Conservation (phyloP, 306 rosid genomes). For the Luffa acutangula region DNA sequence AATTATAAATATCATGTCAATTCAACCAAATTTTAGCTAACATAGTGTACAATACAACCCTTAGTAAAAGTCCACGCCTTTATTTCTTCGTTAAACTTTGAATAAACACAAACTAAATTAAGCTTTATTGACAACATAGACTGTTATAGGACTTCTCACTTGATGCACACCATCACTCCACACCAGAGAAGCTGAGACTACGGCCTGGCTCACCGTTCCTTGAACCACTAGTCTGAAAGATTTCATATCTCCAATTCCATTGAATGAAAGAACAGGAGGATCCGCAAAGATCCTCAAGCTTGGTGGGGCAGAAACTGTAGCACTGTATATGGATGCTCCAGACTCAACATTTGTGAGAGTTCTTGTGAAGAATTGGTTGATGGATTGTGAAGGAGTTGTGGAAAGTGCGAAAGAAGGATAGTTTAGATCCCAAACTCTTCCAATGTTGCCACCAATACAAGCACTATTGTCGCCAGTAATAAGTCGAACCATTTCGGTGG, state of each 20-base stretch:
- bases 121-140: not conserved
- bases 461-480: too few relatives aligned
- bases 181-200: not conserved
- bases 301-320: not conserved
- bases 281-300: not conserved
- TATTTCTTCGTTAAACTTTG: too few relatives aligned
- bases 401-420: too few relatives aligned
- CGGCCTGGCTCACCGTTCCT: not conserved
- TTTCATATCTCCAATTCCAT: not conserved
- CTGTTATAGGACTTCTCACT: not conserved
- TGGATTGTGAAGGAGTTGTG: not conserved
- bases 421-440: too few relatives aligned
- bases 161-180: not conserved
- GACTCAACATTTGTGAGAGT: slow-evolving; percentile 27
- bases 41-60: too few relatives aligned
- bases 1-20: too few relatives aligned
- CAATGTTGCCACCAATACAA: too few relatives aligned
- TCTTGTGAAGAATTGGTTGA: slow-evolving; percentile 14
- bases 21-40: too few relatives aligned
- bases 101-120: not conserved
- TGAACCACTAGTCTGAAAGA: not conserved
- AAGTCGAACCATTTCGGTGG: too few relatives aligned
- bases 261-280: not conserved
- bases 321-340: not conserved
- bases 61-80: too few relatives aligned